Evolutionary conservation across 352 stramenopile genomes (phyloP).

Genomic region (Globisporangium paroecandrum): DNA sequence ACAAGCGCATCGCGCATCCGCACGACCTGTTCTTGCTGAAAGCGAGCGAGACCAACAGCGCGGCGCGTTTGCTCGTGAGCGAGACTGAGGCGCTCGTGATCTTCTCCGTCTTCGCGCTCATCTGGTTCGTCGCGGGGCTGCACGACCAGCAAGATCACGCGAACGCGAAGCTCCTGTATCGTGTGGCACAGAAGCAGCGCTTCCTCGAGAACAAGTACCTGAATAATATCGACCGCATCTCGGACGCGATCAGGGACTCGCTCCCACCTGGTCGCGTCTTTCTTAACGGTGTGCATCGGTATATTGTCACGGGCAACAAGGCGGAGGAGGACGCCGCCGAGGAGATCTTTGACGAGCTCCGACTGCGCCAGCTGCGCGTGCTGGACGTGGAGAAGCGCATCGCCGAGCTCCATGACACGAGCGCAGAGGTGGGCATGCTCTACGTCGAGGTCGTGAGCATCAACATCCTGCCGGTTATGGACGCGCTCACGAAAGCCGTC

Average conservation of each 20-base stretch:
- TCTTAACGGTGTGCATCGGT: conserved; percentile 67
- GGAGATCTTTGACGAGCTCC: conserved; percentile 63
- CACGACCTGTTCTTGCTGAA: conserved; percentile 23
- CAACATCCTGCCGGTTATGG: conserved; percentile 65
- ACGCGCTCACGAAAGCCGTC: conserved; percentile 45
- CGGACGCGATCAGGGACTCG: conserved; percentile 23
- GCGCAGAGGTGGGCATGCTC: conserved; percentile 34
- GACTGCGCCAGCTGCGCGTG: conserved; percentile 30
- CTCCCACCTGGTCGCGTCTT: conserved; percentile 54
- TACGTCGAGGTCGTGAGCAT: conserved; percentile 56
- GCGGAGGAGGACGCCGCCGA: conserved; percentile 64
- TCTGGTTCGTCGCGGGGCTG: conserved; percentile 27
- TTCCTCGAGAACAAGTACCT: conserved; percentile 68
- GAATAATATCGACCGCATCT: conserved; percentile 36
- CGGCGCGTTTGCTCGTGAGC: conserved; percentile 14
- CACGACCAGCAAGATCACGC: conserved; percentile 38
- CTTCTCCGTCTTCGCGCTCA: conserved; percentile 33
- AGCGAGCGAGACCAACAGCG: background rate
- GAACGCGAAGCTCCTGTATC: conserved; percentile 26
- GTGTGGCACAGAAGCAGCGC: conserved; percentile 19
- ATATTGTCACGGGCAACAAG: conserved; percentile 68
- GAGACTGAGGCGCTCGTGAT: conserved; percentile 36
- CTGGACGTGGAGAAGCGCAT: conserved; percentile 45
- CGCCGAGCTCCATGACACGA: conserved; percentile 22
- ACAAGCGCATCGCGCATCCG: conserved; percentile 17